Percentiles rank a stretch among this genome's conserved stretches.
phyloP scores from a whole-genome alignment of 768 basidiomycete species.

The Naganishia antarctica region DNA sequence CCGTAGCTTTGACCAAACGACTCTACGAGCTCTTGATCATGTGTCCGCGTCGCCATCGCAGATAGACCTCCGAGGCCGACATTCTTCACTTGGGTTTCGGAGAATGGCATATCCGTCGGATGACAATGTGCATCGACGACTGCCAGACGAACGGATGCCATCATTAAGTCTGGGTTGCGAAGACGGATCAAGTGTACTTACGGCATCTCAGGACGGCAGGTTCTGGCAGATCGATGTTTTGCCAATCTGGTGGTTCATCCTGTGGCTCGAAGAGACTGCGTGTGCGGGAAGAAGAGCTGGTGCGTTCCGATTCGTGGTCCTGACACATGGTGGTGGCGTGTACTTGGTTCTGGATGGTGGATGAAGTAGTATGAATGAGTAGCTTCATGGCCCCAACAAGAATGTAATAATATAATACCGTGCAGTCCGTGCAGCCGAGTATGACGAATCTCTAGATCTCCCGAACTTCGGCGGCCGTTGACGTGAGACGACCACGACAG shows the following conservation, averaged over 20 bases:
- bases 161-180: too few species aligned
- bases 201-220: slow-evolving; percentile 13
- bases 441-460: too few species aligned
- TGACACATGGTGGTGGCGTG: too few species aligned
- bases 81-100: slow-evolving; percentile 55
- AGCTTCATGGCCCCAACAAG: too few species aligned
- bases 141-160: too few species aligned
- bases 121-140: slow-evolving; percentile 88
- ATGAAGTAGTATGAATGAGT: too few species aligned
- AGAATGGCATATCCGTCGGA: slow-evolving; percentile 69
- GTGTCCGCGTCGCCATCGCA: slow-evolving; percentile 61
- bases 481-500: too few species aligned
- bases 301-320: not conserved
- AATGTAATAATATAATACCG: too few species aligned
- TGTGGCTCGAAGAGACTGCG: not conserved
- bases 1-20: slow-evolving; percentile 58
- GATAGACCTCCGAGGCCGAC: slow-evolving; percentile 64
- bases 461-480: too few species aligned
- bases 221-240: slow-evolving; percentile 21
- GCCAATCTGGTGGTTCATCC: slow-evolving; percentile 29
- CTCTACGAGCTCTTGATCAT: slow-evolving; percentile 69
- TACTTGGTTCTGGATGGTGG: too few species aligned
- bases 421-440: too few species aligned
- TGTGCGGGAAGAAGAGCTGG: too few species aligned
- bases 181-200: not conserved